Evolutionary conservation across 495 filamentous ascomycete genomes (phyloP), one percentile per base, ranked within the genome.

Genomic region (Sordaria brevicollis): DNA sequence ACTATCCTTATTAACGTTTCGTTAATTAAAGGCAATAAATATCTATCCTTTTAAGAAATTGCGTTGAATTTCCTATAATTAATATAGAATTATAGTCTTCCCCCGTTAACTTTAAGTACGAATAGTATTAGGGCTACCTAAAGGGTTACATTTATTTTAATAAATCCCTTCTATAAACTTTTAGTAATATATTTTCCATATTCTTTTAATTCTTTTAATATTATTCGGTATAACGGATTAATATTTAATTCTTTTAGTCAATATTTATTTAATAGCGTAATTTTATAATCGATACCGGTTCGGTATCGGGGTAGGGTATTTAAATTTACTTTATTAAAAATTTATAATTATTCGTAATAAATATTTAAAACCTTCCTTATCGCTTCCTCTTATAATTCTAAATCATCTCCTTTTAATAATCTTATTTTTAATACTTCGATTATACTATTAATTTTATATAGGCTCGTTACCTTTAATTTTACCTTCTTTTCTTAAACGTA

Each of bases 1-100:
- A n/a, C 0, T 69, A 87, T 33, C 0, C 71, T 35, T 17, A 72
- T 35, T 6, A 86, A 65, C 0, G 77, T 75, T 69, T 88, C 78
- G 21, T 83, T 57, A 31, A 86, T 84, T 9, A 85, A 62, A 0
- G 81, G 83, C 0, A 87, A 54, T 0, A 81, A 79, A 62, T 86
- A 84, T 1, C 73, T 37, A 43, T 88, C 79, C 69, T 83, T 84
- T 4, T 71, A 72, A 0, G 77, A 86, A 0, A 85, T 66, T 0
- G 31, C 65, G 67, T 87, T 88, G 0, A 86, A 66, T 7, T 71
- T 73, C 4, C 75, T 69, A 65, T 83, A 87, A 65, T 87, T 77
- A 0, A 86, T 71, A 76, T 77, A 87, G 39, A 89, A 71, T 0
- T 76, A 66, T 0, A 85, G 39, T 1, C 69, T 69, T 8, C 79